Percentiles rank a stretch among this genome's conserved stretches.
Evolutionary conservation across 352 stramenopile genomes (phyloP).

Genomic region (Elongisporangium anandrum): DNA sequence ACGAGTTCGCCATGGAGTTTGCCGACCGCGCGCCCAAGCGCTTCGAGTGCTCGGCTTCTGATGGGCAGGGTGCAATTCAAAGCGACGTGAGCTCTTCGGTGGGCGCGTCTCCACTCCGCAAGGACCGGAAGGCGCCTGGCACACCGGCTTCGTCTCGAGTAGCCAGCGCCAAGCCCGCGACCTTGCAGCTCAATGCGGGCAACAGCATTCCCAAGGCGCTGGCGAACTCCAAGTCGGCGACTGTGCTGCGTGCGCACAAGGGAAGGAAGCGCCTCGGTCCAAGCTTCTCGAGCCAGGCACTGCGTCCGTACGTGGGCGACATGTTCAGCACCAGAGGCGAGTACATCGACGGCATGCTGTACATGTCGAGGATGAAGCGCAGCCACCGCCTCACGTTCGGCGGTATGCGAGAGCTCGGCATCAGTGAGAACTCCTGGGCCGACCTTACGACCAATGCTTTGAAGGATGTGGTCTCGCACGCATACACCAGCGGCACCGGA

Average conservation of each 20-base stretch:
- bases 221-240: conserved; percentile 10
- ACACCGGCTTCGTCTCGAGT: not conserved
- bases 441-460: conserved; percentile 13
- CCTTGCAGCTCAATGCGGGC: conserved; percentile 3
- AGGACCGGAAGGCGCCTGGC: not conserved
- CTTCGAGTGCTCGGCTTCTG: not conserved
- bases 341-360: conserved; percentile 84
- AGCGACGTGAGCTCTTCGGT: conserved; percentile 1
- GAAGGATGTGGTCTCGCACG: conserved; percentile 54
- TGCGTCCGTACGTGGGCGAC: conserved; percentile 70
- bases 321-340: conserved; percentile 78
- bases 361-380: conserved; percentile 85
- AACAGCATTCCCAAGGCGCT: not conserved
- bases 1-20: conserved; percentile 68
- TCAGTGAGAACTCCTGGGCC: conserved; percentile 6
- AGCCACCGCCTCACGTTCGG: conserved; percentile 48
- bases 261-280: conserved; percentile 30
- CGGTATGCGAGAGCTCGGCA: not conserved
- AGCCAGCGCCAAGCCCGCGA: not conserved
- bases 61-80: not conserved
- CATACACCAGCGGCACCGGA: conserved; percentile 9
- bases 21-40: conserved; percentile 25
- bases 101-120: not conserved
- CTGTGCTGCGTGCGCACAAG: conserved; percentile 33
- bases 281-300: conserved; percentile 30